phyloP scores from a whole-genome alignment of 1,284 basidiomycete species.

The Cutaneotrichosporon arboriforme region DNA sequence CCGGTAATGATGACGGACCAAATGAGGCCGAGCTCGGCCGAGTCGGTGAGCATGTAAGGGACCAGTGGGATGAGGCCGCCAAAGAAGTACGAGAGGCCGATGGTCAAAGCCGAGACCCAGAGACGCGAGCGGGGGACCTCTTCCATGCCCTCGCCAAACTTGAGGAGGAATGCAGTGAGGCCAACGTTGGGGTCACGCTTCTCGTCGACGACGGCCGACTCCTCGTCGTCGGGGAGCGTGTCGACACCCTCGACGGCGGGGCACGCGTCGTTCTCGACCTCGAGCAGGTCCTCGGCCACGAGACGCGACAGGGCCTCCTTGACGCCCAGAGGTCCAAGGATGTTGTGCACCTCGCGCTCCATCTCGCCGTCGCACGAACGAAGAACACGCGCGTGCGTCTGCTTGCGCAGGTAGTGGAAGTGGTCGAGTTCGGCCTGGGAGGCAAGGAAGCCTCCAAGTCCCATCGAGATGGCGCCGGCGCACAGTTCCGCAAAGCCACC shows the following conservation, averaged over 20 bases:
- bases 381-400: conserved; percentile 72
- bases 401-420: conserved; percentile 71
- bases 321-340: conserved; percentile 83
- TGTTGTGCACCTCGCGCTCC: conserved; percentile 84
- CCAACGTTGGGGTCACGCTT: conserved; percentile 56
- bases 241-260: conserved; percentile 17
- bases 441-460: conserved; percentile 93
- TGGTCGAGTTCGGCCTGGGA: conserved; percentile 94
- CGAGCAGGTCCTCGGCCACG: conserved; percentile 68
- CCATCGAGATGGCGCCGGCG: conserved; percentile 92
- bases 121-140: conserved; percentile 65
- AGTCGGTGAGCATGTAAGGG: conserved; percentile 80
- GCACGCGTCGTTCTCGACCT: conserved; percentile 55
- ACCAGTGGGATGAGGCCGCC: conserved; percentile 82
- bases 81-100: conserved; percentile 70
- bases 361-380: conserved; percentile 88
- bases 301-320: conserved; percentile 71
- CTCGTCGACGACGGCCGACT: conserved; percentile 55
- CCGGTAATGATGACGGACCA: conserved; percentile 61
- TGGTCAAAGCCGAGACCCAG: conserved; percentile 85
- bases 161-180: conserved; percentile 82
- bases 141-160: conserved; percentile 86
- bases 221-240: conserved; percentile 55
- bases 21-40: conserved; percentile 47
- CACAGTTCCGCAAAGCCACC: conserved; percentile 88